phyloP scores from a whole-genome alignment of 805 yeast species.

The Danielia reshetovae region DNA sequence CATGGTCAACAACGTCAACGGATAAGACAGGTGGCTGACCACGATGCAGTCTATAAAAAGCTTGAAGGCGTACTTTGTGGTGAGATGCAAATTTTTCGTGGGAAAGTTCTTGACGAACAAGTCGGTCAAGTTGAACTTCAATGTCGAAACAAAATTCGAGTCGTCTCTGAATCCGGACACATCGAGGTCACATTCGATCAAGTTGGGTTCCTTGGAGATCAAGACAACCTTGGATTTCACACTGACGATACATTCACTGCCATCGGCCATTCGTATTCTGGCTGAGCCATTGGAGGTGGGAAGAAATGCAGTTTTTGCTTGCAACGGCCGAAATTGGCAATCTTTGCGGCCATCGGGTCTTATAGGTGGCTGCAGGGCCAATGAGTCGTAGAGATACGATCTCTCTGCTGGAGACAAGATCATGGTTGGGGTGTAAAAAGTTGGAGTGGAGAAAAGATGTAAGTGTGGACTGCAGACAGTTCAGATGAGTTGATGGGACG shows the following conservation, averaged over 20 bases:
- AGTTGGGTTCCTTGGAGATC: constrained; percentile 35
- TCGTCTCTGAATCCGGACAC: constrained; percentile 80
- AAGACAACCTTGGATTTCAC: constrained; percentile 77
- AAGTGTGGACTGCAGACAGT: neutral
- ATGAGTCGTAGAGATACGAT: constrained; percentile 71
- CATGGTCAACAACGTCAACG: constrained; percentile 75
- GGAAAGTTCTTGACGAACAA: constrained; percentile 53
- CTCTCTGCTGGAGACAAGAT: constrained; percentile 73
- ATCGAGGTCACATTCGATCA: constrained; percentile 75
- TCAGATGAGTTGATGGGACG: too few relatives aligned
- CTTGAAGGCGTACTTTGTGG: constrained; percentile 72
- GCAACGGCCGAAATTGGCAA: constrained; percentile 80
- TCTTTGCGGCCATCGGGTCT: constrained; percentile 83
- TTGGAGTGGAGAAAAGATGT: neutral
- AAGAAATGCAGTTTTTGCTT: constrained; percentile 73
- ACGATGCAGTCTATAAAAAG: constrained; percentile 77
- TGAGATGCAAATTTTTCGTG: constrained; percentile 49
- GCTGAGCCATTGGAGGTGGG: constrained; percentile 93
- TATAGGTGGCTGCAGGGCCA: constrained; percentile 53
- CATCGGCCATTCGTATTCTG: constrained; percentile 79
- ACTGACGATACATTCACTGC: constrained; percentile 90
- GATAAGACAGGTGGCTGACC: constrained; percentile 73
- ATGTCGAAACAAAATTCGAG: constrained; percentile 59
- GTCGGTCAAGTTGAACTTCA: constrained; percentile 58
- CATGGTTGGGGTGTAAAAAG: constrained; percentile 36